phyloP scores from a whole-genome alignment of 1,284 basidiomycete species.

The Chondrostereum purpureum region DNA sequence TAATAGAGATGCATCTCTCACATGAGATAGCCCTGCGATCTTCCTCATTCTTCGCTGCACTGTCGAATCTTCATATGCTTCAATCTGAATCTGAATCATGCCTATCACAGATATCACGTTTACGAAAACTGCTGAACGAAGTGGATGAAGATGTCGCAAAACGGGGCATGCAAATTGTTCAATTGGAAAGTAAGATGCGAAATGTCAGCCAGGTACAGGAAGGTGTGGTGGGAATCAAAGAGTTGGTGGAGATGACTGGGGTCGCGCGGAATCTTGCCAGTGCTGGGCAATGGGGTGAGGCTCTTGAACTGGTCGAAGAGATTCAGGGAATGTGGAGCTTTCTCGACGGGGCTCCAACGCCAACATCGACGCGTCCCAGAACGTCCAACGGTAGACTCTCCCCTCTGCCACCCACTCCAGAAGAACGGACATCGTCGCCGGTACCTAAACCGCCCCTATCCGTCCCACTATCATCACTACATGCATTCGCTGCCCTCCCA shows the following conservation, averaged over 20 bases:
- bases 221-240: slow-evolving; percentile 61
- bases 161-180: slow-evolving; percentile 71
- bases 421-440: slow-evolving; percentile 18
- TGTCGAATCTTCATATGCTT: slow-evolving; percentile 89
- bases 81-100: slow-evolving; percentile 86
- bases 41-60: slow-evolving; percentile 92
- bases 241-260: slow-evolving; percentile 70
- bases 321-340: slow-evolving; percentile 64
- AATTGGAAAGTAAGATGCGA: slow-evolving; percentile 55
- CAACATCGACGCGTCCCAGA: not conserved
- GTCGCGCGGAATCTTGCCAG: slow-evolving; percentile 67
- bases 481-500: slow-evolving; percentile 68
- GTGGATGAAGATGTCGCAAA: slow-evolving; percentile 77
- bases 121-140: slow-evolving; percentile 68
- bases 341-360: slow-evolving; percentile 4
- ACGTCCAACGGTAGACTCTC: slow-evolving; percentile 18
- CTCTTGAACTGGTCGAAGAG: slow-evolving; percentile 71
- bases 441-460: slow-evolving; percentile 9
- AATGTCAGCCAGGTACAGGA: slow-evolving; percentile 56
- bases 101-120: slow-evolving; percentile 66
- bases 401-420: slow-evolving; percentile 29
- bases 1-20: slow-evolving; percentile 91
- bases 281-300: slow-evolving; percentile 82
- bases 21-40: slow-evolving; percentile 89
- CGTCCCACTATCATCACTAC: slow-evolving; percentile 53